These are phyloP conservation scores for Porodaedalea pini DNA, from an alignment of 1,284 basidiomycete species.

Conservation along the genomic window DNA sequence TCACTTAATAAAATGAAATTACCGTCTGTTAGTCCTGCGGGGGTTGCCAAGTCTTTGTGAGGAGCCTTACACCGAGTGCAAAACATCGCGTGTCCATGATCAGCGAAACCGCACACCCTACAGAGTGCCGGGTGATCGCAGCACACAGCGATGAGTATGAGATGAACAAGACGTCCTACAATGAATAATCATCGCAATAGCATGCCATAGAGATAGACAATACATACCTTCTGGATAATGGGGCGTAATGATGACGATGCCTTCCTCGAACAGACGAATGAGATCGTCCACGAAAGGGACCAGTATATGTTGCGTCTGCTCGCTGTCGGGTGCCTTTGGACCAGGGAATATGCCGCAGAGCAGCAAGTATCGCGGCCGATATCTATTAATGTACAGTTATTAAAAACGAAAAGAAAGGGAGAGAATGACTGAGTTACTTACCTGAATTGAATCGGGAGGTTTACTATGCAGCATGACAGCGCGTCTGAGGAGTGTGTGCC, in stretches of 20 bases:
- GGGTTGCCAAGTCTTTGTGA: too few relatives aligned
- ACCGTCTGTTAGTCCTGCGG: too few relatives aligned
- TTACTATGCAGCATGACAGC: background rate
- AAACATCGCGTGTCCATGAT: too few relatives aligned
- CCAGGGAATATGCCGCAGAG: conserved; percentile 15
- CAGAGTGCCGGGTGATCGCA: too few relatives aligned
- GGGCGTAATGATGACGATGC: conserved; percentile 7
- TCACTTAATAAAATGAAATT: too few relatives aligned
- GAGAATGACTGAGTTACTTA: background rate
- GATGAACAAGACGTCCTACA: too few relatives aligned
- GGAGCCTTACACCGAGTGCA: too few relatives aligned
- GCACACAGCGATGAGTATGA: too few relatives aligned
- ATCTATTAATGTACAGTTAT: conserved; percentile 7
- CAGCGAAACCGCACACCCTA: too few relatives aligned
- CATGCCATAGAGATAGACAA: background rate
- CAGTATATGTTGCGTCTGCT: conserved; percentile 17
- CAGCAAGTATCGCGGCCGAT: conserved; percentile 10
- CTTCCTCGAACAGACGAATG: conserved; percentile 10
- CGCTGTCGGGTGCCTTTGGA: conserved; percentile 11
- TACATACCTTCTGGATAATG: conserved; percentile 7
- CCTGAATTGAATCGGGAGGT: background rate
- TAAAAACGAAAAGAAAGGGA: background rate
- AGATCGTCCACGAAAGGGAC: conserved; percentile 13
- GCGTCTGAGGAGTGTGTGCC: conserved; percentile 8
- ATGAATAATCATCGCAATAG: too few relatives aligned